Base-by-base conservation (phyloP, 2,329 filamentous ascomycete species). In the Talaromyces marneffei region DNA sequence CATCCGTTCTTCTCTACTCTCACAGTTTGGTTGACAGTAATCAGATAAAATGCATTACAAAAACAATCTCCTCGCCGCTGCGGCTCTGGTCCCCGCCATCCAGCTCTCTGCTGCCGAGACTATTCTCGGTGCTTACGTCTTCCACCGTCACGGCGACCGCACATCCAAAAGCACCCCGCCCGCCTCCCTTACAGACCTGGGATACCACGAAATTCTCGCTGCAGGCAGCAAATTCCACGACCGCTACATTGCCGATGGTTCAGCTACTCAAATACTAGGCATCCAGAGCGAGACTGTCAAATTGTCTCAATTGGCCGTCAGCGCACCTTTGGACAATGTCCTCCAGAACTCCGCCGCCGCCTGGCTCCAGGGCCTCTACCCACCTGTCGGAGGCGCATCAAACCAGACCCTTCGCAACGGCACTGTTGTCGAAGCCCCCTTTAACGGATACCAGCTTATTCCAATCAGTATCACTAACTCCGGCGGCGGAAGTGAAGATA, bases 61-160 rank as follows among this genome's bases (percentile, higher is more conserved):
- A 31, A 48, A 39, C 42, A 48, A 52, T 29, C 48, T 55, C n/a
- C 50, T 60, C n/a, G 57, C 57, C 16, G 57, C 57, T 39, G 44
- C 52, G 42, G 62, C 58, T 18, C 53, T 61, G 7, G 54, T 53
- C 18, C 37, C 46, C 18, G 42, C 57, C 23, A 33, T 61, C 20
- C 58, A 42, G 52, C 52, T 54, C 31, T 57, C 61, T 6, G 56
- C 71, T 7, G 75, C 74, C 20, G 90, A 95, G 78, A 89, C 87
- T 0, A 81, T 94, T 29, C 81, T 96, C 16, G 92, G 91, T 57
- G 86, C 88, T 50, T 94, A 92, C 75, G 86, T 96, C 75, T 96
- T 95, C 80, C 86, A 91, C 68, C 89, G 92, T 50, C 92, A 97
- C 78, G 92, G 92, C 62, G 92, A 97, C 75, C 86, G 92, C 60